Conservation (phyloP, 345 rosid genomes). For the Ailanthus altissimus region DNA sequence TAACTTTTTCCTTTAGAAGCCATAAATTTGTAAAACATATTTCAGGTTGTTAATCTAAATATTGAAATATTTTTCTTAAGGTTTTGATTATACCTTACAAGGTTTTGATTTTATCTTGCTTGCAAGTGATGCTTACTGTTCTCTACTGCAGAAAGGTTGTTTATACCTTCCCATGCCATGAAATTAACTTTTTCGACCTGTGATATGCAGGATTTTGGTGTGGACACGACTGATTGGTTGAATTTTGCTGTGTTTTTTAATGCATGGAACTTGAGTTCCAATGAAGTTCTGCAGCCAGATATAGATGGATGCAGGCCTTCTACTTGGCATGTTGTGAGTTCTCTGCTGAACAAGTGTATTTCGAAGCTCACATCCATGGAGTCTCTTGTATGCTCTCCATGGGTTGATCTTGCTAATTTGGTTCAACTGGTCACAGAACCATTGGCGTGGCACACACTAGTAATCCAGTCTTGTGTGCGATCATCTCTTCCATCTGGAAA, state of each 20-base stretch:
- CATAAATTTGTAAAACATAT: background rate
- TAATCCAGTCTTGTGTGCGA: conserved; percentile 75
- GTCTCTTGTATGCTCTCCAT: conserved; percentile 44
- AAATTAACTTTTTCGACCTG: conserved; percentile 11
- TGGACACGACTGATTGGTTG: conserved; percentile 71
- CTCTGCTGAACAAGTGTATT: conserved; percentile 55
- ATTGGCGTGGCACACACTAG: conserved; percentile 80
- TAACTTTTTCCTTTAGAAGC: background rate
- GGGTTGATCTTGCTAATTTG: conserved; percentile 49
- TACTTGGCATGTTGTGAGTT: conserved; percentile 55
- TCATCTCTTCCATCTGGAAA: conserved; percentile 77
- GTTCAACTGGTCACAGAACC: conserved; percentile 81
- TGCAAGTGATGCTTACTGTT: background rate
- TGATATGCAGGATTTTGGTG: conserved; percentile 64
- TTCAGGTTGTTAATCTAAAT: background rate
- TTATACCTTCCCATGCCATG: background rate
- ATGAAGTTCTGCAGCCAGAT: conserved; percentile 40
- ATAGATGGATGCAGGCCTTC: conserved; percentile 27
- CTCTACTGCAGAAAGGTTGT: background rate
- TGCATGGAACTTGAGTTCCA: conserved; percentile 75
- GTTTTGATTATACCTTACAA: background rate
- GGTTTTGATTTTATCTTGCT: no score
- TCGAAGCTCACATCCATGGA: conserved; percentile 49
- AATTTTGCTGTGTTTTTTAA: conserved; percentile 79
- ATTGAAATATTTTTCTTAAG: background rate